Conservation (phyloP, 2,329 filamentous ascomycete genomes). For the Neobulgaria alba region DNA sequence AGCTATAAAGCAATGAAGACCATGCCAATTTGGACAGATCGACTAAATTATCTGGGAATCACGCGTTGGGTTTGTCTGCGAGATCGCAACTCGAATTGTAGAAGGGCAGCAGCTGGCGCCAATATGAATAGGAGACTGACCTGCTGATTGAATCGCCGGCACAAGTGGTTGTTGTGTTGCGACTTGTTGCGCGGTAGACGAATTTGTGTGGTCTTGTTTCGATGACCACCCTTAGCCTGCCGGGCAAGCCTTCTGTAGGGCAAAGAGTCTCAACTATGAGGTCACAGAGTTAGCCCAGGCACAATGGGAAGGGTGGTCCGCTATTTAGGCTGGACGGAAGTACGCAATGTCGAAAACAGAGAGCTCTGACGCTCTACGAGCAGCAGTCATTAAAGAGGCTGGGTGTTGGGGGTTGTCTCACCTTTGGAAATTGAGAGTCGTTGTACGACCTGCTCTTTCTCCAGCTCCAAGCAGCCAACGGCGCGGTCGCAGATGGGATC, state of each 20-base stretch:
- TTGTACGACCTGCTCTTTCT: slow-evolving; percentile 11
- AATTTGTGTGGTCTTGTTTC: slow-evolving; percentile 10
- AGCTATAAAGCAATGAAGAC: neutral
- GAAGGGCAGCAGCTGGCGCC: neutral
- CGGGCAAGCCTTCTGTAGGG: slow-evolving; percentile 12
- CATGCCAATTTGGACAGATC: neutral
- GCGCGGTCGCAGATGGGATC: slow-evolving; percentile 4
- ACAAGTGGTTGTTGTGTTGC: neutral
- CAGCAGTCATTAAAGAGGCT: slow-evolving; percentile 20
- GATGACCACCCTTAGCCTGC: slow-evolving; percentile 17
- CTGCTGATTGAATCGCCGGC: slow-evolving; percentile 1
- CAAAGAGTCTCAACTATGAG: slow-evolving; percentile 14
- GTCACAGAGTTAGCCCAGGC: slow-evolving; percentile 18
- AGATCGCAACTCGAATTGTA: neutral
- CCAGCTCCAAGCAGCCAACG: slow-evolving; percentile 8
- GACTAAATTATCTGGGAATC: neutral
- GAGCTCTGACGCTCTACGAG: slow-evolving; percentile 15
- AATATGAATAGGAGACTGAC: neutral
- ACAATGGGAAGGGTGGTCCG: slow-evolving; percentile 4
- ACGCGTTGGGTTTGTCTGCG: neutral
- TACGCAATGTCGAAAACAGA: slow-evolving; percentile 10
- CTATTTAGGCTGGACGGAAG: neutral
- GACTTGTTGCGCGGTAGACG: slow-evolving; percentile 16
- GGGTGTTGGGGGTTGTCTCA: slow-evolving; percentile 21
- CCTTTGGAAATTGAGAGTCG: slow-evolving; percentile 20